A percentile compares a stretch with the other conserved stretches of the same genome.
Evolutionary conservation across 1,284 basidiomycete species (phyloP).

Genomic region (Boletus mariae): DNA sequence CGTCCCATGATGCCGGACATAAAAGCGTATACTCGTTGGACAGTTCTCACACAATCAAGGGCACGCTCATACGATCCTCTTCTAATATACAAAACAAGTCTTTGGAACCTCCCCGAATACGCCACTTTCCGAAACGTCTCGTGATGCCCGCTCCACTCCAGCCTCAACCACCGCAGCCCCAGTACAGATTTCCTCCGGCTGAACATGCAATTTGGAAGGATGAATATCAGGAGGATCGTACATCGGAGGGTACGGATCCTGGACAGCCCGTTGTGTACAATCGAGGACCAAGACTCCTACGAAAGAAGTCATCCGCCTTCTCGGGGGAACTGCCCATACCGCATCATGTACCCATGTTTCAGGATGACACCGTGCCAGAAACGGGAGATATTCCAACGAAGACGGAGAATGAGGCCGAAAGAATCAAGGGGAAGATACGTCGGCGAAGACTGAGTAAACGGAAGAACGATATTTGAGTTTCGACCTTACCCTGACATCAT

Average conservation of each 20-base stretch:
- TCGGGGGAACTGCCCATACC: conserved; percentile 27
- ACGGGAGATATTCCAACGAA: conserved; percentile 10
- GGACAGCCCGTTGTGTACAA: conserved; percentile 8
- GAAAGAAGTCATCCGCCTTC: conserved; percentile 26
- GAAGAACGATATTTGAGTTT: conserved; percentile 27
- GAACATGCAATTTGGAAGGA: conserved; percentile 5
- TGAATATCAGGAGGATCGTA: conserved; percentile 5
- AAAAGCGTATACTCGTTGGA: conserved; percentile 13
- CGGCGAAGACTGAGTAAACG: conserved; percentile 35
- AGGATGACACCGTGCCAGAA: conserved; percentile 11
- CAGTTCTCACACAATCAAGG: conserved; percentile 3
- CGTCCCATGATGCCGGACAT: conserved; percentile 4
- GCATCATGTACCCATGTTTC: conserved; percentile 16
- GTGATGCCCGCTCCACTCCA: conserved; percentile 66
- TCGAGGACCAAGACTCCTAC: conserved; percentile 19
- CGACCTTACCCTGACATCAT: conserved; percentile 7
- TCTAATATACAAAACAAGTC: conserved; percentile 14
- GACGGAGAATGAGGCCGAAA: conserved; percentile 17
- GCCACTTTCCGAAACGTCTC: conserved; percentile 55
- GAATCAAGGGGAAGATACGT: conserved; percentile 24
- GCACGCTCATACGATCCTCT: conserved; percentile 3
- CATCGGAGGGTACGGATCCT: conserved; percentile 1
- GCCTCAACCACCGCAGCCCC: conserved; percentile 11
- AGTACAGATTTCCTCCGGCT: conserved; percentile 4
- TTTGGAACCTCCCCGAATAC: conserved; percentile 31